Conservation (phyloP, 805 yeast genomes). For the Ogataea haglerorum region DNA sequence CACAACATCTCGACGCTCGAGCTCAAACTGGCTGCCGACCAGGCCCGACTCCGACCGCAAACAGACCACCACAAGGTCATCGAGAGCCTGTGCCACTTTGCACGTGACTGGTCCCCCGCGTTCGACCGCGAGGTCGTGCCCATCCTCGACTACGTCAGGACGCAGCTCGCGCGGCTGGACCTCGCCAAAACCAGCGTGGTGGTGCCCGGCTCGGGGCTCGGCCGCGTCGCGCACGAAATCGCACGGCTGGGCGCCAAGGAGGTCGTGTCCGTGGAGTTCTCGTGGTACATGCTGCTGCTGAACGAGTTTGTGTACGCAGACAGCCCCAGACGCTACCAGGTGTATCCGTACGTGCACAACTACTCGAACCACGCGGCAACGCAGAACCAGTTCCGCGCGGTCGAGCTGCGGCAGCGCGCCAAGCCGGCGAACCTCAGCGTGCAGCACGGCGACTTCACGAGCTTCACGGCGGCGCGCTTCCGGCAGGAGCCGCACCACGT, state of each 20-base stretch:
- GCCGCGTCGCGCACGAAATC: constrained; percentile 69
- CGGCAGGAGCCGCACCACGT: constrained; percentile 37
- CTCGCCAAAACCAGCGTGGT: constrained; percentile 46
- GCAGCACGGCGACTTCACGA: constrained; percentile 62
- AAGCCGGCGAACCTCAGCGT: constrained; percentile 46
- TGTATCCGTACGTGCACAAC: constrained; percentile 57
- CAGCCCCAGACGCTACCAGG: constrained; percentile 15
- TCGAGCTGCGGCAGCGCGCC: constrained; percentile 29
- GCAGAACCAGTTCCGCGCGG: constrained; percentile 48
- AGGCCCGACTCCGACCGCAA: constrained; percentile 12
- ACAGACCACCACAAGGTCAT: constrained; percentile 46
- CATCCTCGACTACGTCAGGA: constrained; percentile 47
- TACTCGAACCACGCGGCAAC: constrained; percentile 60
- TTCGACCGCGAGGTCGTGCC: constrained; percentile 52
- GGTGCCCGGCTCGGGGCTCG: constrained; percentile 88
- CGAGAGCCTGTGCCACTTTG: constrained; percentile 71
- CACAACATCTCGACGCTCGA: constrained; percentile 44
- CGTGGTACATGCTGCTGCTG: constrained; percentile 71
- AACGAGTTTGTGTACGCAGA: constrained; percentile 52
- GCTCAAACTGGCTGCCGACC: constrained; percentile 32
- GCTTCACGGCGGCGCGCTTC: constrained; percentile 37
- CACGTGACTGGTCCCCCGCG: constrained; percentile 68
- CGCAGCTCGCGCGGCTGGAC: constrained; percentile 35
- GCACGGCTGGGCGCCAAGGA: constrained; percentile 33
- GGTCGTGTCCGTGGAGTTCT: constrained; percentile 74